phyloP scores from a whole-genome alignment of 352 stramenopile genomes.

The Stramenopiles sp. region DNA sequence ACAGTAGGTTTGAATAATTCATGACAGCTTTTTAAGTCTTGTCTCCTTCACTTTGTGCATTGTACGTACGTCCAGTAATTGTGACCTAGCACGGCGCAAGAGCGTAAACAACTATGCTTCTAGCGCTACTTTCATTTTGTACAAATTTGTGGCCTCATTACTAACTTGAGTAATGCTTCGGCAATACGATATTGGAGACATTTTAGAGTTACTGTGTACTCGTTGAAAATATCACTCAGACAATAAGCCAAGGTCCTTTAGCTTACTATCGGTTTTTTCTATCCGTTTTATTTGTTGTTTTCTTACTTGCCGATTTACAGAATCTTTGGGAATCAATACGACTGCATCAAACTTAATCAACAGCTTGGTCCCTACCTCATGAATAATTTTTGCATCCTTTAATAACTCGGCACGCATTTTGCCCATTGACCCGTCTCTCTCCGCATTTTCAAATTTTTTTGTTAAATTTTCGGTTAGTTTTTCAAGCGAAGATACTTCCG shows the following conservation, averaged over 20 bases:
- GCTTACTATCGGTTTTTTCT: neutral
- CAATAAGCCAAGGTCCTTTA: neutral
- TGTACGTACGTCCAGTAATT: neutral
- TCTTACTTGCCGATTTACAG: neutral
- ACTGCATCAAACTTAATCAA: neutral
- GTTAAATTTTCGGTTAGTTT: neutral
- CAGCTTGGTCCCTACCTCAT: neutral
- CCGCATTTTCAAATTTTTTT: neutral
- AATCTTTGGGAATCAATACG: neutral
- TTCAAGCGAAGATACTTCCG: neutral
- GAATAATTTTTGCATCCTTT: neutral
- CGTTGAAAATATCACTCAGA: too few relatives aligned
- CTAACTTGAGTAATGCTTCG: too few relatives aligned
- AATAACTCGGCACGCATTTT: neutral
- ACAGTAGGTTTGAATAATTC: too few relatives aligned
- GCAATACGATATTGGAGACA: too few relatives aligned
- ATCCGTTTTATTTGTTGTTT: neutral
- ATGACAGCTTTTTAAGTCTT: too few relatives aligned
- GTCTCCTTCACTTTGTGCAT: too few relatives aligned
- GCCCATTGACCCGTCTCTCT: neutral
- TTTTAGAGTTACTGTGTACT: too few relatives aligned
- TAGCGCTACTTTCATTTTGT: too few relatives aligned
- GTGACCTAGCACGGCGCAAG: neutral
- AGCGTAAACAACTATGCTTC: too few relatives aligned
- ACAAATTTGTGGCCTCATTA: too few relatives aligned